Evolutionary conservation across 441 rosid genomes (phyloP).

Genomic region (Gossypium davidsonii): DNA sequence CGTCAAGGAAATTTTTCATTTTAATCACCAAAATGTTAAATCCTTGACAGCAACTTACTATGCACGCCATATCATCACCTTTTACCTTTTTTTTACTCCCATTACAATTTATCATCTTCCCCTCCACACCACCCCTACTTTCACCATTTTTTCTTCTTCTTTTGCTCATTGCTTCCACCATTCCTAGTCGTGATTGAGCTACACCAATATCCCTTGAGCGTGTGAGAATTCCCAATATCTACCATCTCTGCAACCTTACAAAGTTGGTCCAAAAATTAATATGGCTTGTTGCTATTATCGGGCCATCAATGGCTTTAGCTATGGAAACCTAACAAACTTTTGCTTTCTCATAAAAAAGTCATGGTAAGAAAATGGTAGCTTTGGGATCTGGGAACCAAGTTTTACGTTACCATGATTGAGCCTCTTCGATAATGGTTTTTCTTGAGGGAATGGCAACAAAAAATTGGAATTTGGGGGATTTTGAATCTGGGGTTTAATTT

Average conservation of each 20-base stretch:
- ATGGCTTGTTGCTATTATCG: constrained; percentile 29
- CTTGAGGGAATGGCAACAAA: constrained; percentile 31
- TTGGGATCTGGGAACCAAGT: constrained; percentile 16
- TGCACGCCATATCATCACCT: too few species aligned
- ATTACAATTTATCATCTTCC: too few species aligned
- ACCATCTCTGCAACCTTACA: constrained; percentile 51
- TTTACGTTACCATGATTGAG: constrained; percentile 25
- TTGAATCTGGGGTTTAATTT: constrained; percentile 41
- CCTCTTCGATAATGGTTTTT: constrained; percentile 33
- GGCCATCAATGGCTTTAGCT: constrained; percentile 20
- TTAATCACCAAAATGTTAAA: too few species aligned
- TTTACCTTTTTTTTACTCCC: too few species aligned
- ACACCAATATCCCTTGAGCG: constrained; percentile 96
- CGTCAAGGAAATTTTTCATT: too few species aligned
- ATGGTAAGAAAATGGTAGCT: constrained; percentile 23
- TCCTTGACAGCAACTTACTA: too few species aligned
- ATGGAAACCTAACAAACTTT: constrained; percentile 31
- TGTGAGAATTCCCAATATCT: constrained; percentile 51
- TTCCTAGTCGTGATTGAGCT: constrained; percentile 58
- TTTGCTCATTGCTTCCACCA: too few species aligned
- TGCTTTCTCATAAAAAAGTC: constrained; percentile 30
- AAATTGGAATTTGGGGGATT: constrained; percentile 30
- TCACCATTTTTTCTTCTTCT: too few species aligned
- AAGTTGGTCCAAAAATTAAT: constrained; percentile 40
- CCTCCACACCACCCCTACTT: too few species aligned